Evolutionary conservation across 129 eudicot genomes (phyloP).

Genomic region (Ambrosia artemisiifolia): DNA sequence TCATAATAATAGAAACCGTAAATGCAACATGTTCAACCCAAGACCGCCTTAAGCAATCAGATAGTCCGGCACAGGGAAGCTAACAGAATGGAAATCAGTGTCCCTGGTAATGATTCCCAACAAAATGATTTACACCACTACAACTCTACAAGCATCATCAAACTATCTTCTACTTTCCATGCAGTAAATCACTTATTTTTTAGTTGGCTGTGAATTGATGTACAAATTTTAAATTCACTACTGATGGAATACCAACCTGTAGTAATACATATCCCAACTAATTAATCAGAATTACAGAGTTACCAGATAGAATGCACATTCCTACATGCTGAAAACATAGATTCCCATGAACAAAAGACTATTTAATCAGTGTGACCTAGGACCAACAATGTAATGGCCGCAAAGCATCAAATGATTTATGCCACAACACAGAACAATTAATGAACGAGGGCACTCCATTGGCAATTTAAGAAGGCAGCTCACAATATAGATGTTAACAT

Average conservation of each 20-base stretch:
- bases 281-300: background rate
- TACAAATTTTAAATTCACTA: background rate
- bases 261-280: constrained; percentile 12
- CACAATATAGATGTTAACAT: background rate
- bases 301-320: background rate
- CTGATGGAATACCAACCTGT: background rate
- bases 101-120: background rate
- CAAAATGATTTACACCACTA: background rate
- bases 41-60: constrained; percentile 1
- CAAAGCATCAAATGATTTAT: too few relatives aligned
- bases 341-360: constrained; percentile 8
- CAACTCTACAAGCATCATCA: constrained; percentile 11
- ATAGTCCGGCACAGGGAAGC: constrained; percentile 8
- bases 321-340: constrained; percentile 1
- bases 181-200: background rate
- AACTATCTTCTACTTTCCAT: constrained; percentile 1
- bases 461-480: background rate
- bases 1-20: background rate
- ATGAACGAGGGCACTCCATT: background rate
- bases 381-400: constrained; percentile 3
- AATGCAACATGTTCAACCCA: constrained; percentile 23
- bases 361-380: background rate
- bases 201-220: background rate
- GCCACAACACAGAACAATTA: too few relatives aligned
- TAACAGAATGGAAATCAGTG: background rate